Percentiles rank a stretch among this genome's conserved stretches.
Conservation (phyloP, 805 yeast genomes). For the Pichia paraexigua region DNA sequence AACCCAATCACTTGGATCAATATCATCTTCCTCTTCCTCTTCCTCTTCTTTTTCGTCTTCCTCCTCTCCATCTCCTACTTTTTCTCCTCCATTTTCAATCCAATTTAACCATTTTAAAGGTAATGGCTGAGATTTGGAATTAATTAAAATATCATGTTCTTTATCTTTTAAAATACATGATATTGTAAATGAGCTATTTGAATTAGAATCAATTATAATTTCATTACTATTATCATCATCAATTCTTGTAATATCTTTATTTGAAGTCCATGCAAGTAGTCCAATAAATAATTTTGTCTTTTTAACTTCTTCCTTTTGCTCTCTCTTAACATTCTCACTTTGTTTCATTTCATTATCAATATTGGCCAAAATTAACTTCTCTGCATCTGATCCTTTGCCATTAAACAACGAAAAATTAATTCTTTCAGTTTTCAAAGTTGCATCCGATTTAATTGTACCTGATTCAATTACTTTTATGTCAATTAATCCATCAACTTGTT, state of each 20-base stretch:
- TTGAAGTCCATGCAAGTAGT: conserved; percentile 24
- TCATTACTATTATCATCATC: conserved; percentile 19
- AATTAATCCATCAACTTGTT: conserved; percentile 74
- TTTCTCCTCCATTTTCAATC: conserved; percentile 43
- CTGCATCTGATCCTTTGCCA: conserved; percentile 78
- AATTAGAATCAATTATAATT: conserved; percentile 37
- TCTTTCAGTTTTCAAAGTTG: conserved; percentile 16
- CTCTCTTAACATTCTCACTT: conserved; percentile 18
- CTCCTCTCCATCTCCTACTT: conserved; percentile 17
- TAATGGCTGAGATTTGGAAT: conserved; percentile 80
- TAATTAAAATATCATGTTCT: conserved; percentile 64
- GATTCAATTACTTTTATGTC: conserved; percentile 50
- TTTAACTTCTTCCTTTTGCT: conserved; percentile 4
- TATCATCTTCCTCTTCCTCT: conserved; percentile 17
- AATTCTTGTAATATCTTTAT: conserved; percentile 11
- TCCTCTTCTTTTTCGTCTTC: conserved; percentile 15
- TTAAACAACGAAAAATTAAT: conserved; percentile 57
- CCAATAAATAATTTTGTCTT: conserved; percentile 27
- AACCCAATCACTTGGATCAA: conserved; percentile 78
- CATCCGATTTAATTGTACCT: conserved; percentile 26
- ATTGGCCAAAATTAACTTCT: conserved; percentile 81
- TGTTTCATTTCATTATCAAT: conserved; percentile 64
- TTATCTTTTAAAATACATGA: conserved; percentile 70
- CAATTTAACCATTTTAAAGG: conserved; percentile 91
- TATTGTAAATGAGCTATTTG: conserved; percentile 59